Evolutionary conservation across 2,329 filamentous ascomycete species (phyloP).

Genomic region (Epichloe gansuensis): DNA sequence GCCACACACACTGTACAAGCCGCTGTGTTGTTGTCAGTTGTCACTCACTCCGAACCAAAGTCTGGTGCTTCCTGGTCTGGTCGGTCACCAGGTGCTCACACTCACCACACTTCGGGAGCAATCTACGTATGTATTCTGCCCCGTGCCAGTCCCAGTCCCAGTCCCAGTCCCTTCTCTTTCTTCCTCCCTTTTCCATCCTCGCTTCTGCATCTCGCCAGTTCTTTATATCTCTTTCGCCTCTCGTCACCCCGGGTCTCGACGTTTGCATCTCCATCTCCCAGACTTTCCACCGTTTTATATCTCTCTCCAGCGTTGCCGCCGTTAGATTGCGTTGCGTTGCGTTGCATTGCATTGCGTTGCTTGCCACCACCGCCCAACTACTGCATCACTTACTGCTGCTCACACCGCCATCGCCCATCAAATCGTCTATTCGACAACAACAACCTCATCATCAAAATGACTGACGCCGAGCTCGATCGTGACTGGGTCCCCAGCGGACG

Average conservation of each 20-base stretch:
- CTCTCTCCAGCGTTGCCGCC: background rate
- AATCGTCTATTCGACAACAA: constrained; percentile 1
- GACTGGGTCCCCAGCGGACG: constrained; percentile 70
- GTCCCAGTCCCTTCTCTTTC: background rate
- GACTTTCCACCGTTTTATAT: background rate
- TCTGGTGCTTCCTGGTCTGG: too few species aligned
- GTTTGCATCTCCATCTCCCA: background rate
- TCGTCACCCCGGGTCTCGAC: background rate
- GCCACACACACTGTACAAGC: too few species aligned
- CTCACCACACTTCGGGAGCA: too few species aligned
- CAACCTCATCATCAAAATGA: constrained; percentile 20
- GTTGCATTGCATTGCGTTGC: background rate
- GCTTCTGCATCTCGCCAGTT: constrained; percentile 4
- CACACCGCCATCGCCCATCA: background rate
- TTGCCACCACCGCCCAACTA: background rate
- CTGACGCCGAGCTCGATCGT: constrained; percentile 60
- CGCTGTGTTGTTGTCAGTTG: too few species aligned
- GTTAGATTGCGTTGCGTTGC: too few species aligned
- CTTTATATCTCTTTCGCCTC: constrained; percentile 5
- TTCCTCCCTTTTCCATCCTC: constrained; percentile 1
- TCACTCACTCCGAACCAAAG: too few species aligned
- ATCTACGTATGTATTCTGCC: too few species aligned
- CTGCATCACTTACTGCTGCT: background rate
- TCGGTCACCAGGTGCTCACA: too few species aligned
- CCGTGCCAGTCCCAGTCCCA: background rate